Conservation (phyloP, 2,329 filamentous ascomycete species). For the Fusarium circinatum region DNA sequence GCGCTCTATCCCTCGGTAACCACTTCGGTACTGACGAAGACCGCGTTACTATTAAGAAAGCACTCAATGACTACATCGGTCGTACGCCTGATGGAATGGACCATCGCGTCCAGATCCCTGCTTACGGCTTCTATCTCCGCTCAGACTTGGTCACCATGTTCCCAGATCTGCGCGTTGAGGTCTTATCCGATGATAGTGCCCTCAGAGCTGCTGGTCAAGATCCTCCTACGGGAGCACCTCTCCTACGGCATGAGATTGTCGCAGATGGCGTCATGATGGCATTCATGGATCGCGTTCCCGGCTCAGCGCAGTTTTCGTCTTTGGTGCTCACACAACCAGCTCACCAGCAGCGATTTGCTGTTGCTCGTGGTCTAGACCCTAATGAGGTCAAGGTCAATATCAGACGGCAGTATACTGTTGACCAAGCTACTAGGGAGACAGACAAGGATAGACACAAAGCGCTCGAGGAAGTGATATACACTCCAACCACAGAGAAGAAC, state of each 20-base stretch:
- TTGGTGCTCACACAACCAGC: neutral
- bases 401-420: constrained; percentile 1
- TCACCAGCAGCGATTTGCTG: neutral
- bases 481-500: neutral
- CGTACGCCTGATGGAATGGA: neutral
- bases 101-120: constrained; percentile 46
- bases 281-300: neutral
- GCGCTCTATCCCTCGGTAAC: constrained; percentile 55
- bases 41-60: constrained; percentile 39
- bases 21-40: constrained; percentile 47
- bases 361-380: neutral
- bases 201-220: neutral
- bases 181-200: neutral
- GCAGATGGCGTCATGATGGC: neutral
- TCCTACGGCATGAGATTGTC: neutral
- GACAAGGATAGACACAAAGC: neutral
- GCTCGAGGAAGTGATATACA: neutral
- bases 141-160: constrained; percentile 51
- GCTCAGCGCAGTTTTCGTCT: neutral
- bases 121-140: constrained; percentile 53
- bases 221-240: neutral
- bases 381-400: neutral
- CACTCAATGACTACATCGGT: constrained; percentile 47
- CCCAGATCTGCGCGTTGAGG: constrained; percentile 47
- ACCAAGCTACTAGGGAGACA: neutral